Percentiles rank a stretch among this genome's conserved stretches.
These are phyloP conservation scores for Gracilaria domingensis DNA, from an alignment of 23 red algal species.

Conservation along the genomic window DNA sequence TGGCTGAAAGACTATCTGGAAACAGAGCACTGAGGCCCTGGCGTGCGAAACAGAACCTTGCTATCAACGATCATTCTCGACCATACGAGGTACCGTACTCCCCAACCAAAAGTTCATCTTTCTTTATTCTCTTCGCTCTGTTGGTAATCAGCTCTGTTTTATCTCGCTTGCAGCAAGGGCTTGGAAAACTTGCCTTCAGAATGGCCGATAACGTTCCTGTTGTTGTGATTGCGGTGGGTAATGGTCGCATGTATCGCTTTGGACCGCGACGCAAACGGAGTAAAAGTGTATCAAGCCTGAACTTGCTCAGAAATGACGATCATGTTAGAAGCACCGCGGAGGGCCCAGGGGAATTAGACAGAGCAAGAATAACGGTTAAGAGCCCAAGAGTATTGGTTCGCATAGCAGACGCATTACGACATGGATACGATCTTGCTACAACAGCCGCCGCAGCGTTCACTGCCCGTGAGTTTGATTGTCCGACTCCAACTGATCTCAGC, in stretches of 20 bases:
- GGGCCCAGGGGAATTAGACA: conserved; percentile 5
- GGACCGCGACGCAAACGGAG: conserved; percentile 53
- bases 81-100: conserved; percentile 58
- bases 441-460: conserved; percentile 57
- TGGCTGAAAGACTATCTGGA: conserved; percentile 67
- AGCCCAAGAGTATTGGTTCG: conserved; percentile 59
- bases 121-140: conserved; percentile 38
- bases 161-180: conserved; percentile 57
- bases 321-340: not conserved
- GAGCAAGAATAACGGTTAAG: conserved; percentile 44
- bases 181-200: conserved; percentile 52
- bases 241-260: conserved; percentile 63
- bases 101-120: conserved; percentile 24
- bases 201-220: conserved; percentile 62
- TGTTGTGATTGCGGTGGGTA: conserved; percentile 48
- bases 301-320: conserved; percentile 25
- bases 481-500: conserved; percentile 51
- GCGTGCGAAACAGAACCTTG: conserved; percentile 52
- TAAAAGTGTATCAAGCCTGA: conserved; percentile 25
- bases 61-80: conserved; percentile 68
- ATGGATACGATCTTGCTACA: conserved; percentile 55
- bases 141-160: conserved; percentile 58
- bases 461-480: conserved; percentile 65
- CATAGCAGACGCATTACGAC: conserved; percentile 60
- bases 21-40: conserved; percentile 50